Evolutionary conservation across 2,329 filamentous ascomycete genomes (phyloP).

Genomic region (Triangularia setosa): DNA sequence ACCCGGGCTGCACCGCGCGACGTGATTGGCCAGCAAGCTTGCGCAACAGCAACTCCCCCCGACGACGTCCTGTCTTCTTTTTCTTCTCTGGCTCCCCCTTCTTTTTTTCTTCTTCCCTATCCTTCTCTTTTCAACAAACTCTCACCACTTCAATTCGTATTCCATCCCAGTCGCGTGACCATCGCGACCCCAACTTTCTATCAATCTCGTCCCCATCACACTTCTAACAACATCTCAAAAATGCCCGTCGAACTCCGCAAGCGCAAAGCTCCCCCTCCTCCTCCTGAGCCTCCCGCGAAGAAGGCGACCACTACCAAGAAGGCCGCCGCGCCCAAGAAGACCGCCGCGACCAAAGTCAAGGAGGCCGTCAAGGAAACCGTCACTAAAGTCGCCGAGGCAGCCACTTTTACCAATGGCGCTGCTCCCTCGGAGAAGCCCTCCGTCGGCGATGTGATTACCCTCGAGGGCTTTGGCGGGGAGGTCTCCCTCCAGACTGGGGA

Average conservation of each 20-base stretch:
- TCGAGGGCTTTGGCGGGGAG: slow-evolving; percentile 63
- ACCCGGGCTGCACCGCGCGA: slow-evolving; percentile 11
- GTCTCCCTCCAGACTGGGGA: slow-evolving; percentile 81
- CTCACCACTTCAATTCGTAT: neutral
- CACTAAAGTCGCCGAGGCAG: slow-evolving; percentile 19
- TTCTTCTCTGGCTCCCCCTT: slow-evolving; percentile 5
- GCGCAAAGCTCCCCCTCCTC: slow-evolving; percentile 53
- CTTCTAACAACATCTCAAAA: slow-evolving; percentile 9
- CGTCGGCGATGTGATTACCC: slow-evolving; percentile 53
- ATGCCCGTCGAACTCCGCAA: slow-evolving; percentile 60
- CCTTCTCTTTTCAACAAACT: slow-evolving; percentile 5
- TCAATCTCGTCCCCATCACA: slow-evolving; percentile 10
- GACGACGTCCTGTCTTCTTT: slow-evolving; percentile 24
- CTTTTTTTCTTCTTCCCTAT: slow-evolving; percentile 8
- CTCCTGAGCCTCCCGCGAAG: slow-evolving; percentile 46
- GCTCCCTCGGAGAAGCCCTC: slow-evolving; percentile 38
- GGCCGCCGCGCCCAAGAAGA: slow-evolving; percentile 15
- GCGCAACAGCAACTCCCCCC: slow-evolving; percentile 25
- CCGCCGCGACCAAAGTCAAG: slow-evolving; percentile 21
- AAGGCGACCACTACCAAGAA: slow-evolving; percentile 33
- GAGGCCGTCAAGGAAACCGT: slow-evolving; percentile 12
- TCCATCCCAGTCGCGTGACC: slow-evolving; percentile 7
- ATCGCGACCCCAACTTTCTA: slow-evolving; percentile 1
- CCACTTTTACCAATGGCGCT: slow-evolving; percentile 24
- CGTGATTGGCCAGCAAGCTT: slow-evolving; percentile 30